phyloP scores from a whole-genome alignment of 257 asterid species.

The Solanum corneliomulleri region DNA sequence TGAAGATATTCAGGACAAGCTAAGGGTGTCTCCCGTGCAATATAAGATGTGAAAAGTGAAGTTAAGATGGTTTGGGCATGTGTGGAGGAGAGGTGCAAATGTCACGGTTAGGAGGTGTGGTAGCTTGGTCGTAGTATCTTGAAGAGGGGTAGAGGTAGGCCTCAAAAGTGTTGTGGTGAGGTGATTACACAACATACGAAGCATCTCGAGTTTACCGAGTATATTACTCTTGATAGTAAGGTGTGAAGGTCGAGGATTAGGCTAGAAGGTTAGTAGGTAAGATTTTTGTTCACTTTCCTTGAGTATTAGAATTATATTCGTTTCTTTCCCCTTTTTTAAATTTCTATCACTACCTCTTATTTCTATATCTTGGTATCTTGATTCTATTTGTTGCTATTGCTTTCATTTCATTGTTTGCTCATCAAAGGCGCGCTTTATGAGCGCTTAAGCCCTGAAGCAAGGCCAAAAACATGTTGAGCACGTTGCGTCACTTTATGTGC shows the following conservation, averaged over 20 bases:
- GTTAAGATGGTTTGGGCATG: no score
- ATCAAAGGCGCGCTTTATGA: no score
- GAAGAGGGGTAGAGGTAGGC: not conserved
- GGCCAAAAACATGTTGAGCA: no score
- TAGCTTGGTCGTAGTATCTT: not conserved
- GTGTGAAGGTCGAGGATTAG: not conserved
- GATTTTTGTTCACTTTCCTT: no score
- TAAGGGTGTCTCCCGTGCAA: not conserved
- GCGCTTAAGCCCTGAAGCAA: no score
- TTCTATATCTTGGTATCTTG: not conserved
- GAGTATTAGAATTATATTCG: no score
- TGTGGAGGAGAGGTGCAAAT: no score
- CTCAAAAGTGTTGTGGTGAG: not conserved
- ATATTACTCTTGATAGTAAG: not conserved
- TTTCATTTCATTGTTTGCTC: not conserved
- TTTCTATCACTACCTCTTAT: not conserved
- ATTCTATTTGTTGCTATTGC: not conserved
- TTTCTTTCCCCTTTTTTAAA: no score
- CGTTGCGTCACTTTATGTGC: no score
- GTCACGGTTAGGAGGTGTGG: not conserved
- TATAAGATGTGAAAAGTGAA: not conserved
- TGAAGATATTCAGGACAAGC: not conserved
- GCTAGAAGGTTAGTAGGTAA: not conserved
- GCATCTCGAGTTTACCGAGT: not conserved
- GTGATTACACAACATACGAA: not conserved